Percentiles rank a stretch among this genome's conserved stretches.
Evolutionary conservation across 768 basidiomycete genomes (phyloP).

Genomic region (Tricholoma matsutake): DNA sequence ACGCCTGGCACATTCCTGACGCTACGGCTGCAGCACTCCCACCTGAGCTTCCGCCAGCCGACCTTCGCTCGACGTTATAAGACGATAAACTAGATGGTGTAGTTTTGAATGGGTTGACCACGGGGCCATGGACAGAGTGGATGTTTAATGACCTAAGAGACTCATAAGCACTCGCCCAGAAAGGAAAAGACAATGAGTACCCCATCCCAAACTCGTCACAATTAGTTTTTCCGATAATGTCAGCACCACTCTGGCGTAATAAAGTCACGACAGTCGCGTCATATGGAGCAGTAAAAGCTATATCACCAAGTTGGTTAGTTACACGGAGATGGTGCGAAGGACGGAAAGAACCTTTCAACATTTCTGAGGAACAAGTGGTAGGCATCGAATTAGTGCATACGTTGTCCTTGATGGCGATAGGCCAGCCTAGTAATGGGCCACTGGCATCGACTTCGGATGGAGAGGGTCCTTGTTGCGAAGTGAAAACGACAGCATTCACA

Average conservation of each 20-base stretch:
- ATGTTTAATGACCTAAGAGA: slow-evolving; percentile 68
- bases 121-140: slow-evolving; percentile 71
- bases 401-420: slow-evolving; percentile 83
- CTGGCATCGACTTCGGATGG: slow-evolving; percentile 9
- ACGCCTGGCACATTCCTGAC: slow-evolving; percentile 81
- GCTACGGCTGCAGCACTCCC: slow-evolving; percentile 95
- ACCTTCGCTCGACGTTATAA: slow-evolving; percentile 33
- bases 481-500: slow-evolving; percentile 56
- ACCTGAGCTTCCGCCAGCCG: slow-evolving; percentile 91
- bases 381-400: slow-evolving; percentile 67
- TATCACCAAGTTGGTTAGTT: neutral
- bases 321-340: neutral
- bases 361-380: slow-evolving; percentile 73
- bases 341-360: slow-evolving; percentile 55
- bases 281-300: slow-evolving; percentile 77
- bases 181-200: slow-evolving; percentile 36
- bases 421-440: slow-evolving; percentile 26
- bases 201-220: slow-evolving; percentile 99
- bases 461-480: slow-evolving; percentile 14
- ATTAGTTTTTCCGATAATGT: slow-evolving; percentile 85
- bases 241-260: slow-evolving; percentile 59
- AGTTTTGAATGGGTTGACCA: slow-evolving; percentile 66
- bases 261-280: slow-evolving; percentile 81
- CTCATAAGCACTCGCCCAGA: neutral
- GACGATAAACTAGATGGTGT: slow-evolving; percentile 22